These are phyloP conservation scores for Plenodomus biglobosus DNA, from an alignment of 2,329 filamentous ascomycete genomes.

Conservation along the genomic window DNA sequence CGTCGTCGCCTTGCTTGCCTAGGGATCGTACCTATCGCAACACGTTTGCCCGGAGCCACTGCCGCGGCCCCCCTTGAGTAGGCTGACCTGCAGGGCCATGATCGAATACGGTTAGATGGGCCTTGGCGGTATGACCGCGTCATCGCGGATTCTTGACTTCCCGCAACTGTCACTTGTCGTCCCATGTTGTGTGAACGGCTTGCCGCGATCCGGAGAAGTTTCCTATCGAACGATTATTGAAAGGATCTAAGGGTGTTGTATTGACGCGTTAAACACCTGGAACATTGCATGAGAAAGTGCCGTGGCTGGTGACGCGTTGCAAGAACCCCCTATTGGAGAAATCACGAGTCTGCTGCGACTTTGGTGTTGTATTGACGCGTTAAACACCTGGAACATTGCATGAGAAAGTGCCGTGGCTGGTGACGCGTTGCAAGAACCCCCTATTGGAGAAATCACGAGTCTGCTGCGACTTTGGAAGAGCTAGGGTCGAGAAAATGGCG, in stretches of 20 bases:
- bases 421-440: slow-evolving; percentile 10
- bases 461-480: slow-evolving; percentile 5
- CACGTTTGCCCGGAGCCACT: slow-evolving; percentile 26
- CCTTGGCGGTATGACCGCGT: slow-evolving; percentile 21
- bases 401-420: not conserved
- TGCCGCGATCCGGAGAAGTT: not conserved
- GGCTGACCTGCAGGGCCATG: slow-evolving; percentile 17
- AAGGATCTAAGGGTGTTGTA: not conserved
- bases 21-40: no score
- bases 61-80: no score
- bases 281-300: not conserved
- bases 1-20: not conserved
- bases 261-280: no score
- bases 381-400: not conserved
- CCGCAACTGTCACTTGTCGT: slow-evolving; percentile 20
- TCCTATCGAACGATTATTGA: not conserved
- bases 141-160: slow-evolving; percentile 25
- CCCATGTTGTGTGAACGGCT: slow-evolving; percentile 10
- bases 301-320: not conserved
- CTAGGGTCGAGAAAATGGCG: slow-evolving; percentile 24
- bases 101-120: slow-evolving; percentile 5
- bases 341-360: slow-evolving; percentile 5
- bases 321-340: slow-evolving; percentile 18
- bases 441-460: slow-evolving; percentile 14
- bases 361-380: not conserved